Conservation (phyloP, 768 basidiomycete genomes). For the Suillus subaureus region DNA sequence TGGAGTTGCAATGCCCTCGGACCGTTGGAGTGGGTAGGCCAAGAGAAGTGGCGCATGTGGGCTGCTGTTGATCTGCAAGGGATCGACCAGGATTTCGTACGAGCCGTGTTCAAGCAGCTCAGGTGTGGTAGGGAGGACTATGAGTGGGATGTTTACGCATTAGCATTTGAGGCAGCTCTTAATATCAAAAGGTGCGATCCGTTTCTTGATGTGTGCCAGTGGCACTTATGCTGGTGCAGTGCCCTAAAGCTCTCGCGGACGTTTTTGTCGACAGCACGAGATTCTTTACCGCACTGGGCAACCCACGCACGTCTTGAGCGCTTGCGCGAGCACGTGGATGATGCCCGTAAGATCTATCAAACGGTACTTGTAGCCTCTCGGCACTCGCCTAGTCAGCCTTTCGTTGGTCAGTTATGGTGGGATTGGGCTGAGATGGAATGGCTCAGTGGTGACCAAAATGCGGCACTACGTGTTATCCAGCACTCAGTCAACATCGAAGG, state of each 20-base stretch:
- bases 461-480: constrained; percentile 55
- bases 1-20: constrained; percentile 61
- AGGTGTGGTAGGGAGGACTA: constrained; percentile 49
- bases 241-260: constrained; percentile 69
- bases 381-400: constrained; percentile 35
- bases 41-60: constrained; percentile 45
- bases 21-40: constrained; percentile 52
- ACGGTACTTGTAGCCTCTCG: constrained; percentile 58
- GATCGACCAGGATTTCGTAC: constrained; percentile 52
- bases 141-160: constrained; percentile 65
- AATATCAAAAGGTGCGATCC: constrained; percentile 56
- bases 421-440: constrained; percentile 88
- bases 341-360: constrained; percentile 79
- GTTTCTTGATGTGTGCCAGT: constrained; percentile 10
- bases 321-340: constrained; percentile 61
- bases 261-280: constrained; percentile 55
- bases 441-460: constrained; percentile 53
- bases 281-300: constrained; percentile 70
- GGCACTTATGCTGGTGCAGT: constrained; percentile 37
- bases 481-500: constrained; percentile 57
- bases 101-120: constrained; percentile 61
- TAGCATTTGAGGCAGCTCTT: constrained; percentile 68
- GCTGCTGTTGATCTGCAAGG: constrained; percentile 48
- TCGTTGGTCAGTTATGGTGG: constrained; percentile 65
- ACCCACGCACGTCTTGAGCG: constrained; percentile 76